Conservation (phyloP, 352 stramenopile genomes). For the Phytopythium litorale region DNA sequence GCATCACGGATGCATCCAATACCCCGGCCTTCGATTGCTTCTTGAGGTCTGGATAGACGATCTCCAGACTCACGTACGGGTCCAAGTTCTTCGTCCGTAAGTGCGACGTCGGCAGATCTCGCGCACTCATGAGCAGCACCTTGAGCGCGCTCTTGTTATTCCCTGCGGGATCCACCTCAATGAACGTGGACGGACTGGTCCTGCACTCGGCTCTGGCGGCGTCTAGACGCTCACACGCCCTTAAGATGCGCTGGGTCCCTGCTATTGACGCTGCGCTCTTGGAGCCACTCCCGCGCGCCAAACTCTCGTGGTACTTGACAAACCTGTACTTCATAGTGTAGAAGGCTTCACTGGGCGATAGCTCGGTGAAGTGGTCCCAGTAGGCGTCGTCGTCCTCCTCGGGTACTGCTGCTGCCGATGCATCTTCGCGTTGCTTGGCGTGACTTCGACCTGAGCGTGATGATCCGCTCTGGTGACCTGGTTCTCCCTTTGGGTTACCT, state of each 20-base stretch:
- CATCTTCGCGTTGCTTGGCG: neutral
- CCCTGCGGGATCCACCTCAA: constrained; percentile 58
- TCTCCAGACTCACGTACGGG: constrained; percentile 56
- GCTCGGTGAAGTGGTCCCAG: constrained; percentile 48
- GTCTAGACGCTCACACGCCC: constrained; percentile 56
- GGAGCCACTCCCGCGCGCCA: constrained; percentile 11
- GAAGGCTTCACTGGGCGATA: constrained; percentile 34
- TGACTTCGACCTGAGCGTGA: neutral
- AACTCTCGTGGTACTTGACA: constrained; percentile 22
- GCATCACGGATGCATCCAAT: neutral
- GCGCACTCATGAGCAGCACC: constrained; percentile 39
- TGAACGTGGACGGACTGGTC: constrained; percentile 43
- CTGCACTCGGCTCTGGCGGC: constrained; percentile 34
- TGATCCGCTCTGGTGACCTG: neutral
- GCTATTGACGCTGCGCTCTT: constrained; percentile 15
- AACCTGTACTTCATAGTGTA: constrained; percentile 47
- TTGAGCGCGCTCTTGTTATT: constrained; percentile 52
- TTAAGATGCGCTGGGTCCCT: constrained; percentile 43
- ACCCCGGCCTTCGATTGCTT: constrained; percentile 3
- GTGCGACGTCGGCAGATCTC: constrained; percentile 57
- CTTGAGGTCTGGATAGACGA: constrained; percentile 47
- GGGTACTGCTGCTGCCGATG: neutral
- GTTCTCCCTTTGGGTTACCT: neutral
- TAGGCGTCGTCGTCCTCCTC: constrained; percentile 20
- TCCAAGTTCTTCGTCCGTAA: constrained; percentile 71